Percentiles rank a stretch among this genome's conserved stretches.
Conservation (phyloP, 2,329 filamentous ascomycete species). For the Uncinocarpus reesii region DNA sequence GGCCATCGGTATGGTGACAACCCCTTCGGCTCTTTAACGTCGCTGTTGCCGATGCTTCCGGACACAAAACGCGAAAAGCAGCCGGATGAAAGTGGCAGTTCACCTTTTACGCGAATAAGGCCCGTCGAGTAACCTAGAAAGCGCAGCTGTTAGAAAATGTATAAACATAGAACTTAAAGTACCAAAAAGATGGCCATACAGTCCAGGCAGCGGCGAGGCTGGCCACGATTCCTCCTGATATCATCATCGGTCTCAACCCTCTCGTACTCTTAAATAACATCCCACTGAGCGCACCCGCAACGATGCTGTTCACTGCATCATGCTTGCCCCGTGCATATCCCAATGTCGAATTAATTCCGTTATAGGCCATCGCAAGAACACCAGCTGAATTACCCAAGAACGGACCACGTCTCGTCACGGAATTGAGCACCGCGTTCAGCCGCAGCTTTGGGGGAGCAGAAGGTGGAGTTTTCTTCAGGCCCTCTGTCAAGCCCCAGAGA, state of each 20-base stretch:
- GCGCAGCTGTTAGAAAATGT: constrained; percentile 17
- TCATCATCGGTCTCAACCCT: constrained; percentile 82
- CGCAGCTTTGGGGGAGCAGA: constrained; percentile 81
- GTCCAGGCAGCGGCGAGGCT: constrained; percentile 79
- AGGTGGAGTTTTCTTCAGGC: constrained; percentile 58
- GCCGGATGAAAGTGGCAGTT: background rate
- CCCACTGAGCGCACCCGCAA: constrained; percentile 76
- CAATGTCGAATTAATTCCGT: constrained; percentile 77
- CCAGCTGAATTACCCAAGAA: constrained; percentile 95
- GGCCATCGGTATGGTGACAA: background rate
- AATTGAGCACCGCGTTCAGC: constrained; percentile 89
- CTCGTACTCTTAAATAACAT: constrained; percentile 95
- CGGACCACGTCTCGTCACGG: constrained; percentile 80
- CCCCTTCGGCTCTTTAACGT: background rate
- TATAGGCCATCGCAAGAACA: constrained; percentile 93
- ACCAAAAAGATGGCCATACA: constrained; percentile 48
- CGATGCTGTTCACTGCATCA: constrained; percentile 78
- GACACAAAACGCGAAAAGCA: background rate
- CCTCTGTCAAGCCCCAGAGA: constrained; percentile 85
- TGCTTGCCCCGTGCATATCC: constrained; percentile 74
- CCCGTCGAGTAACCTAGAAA: constrained; percentile 42
- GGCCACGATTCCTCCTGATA: constrained; percentile 82
- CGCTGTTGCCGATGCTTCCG: background rate
- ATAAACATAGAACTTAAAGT: constrained; percentile 8
- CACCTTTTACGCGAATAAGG: constrained; percentile 35